A percentile compares a stretch with the other conserved stretches of the same genome.
These are phyloP conservation scores for Herpetomonas tarakana DNA, from an alignment of 208 protist genomes.

Conservation along the genomic window DNA sequence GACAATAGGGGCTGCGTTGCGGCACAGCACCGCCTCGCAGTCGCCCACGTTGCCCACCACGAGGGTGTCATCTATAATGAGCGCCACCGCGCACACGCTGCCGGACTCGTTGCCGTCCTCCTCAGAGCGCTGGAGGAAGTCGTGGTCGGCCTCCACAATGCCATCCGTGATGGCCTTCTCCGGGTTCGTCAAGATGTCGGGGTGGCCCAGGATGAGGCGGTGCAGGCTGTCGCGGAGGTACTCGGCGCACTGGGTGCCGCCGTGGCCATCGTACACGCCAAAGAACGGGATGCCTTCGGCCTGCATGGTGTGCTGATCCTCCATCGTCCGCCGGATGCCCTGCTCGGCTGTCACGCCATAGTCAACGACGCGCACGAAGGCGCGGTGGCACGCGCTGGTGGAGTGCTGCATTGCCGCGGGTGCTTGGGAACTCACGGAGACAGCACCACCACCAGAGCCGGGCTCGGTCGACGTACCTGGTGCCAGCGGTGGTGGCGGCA, in stretches of 20 bases:
- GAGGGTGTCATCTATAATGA: constrained; percentile 81
- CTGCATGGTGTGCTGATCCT: constrained; percentile 88
- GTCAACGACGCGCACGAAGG: constrained; percentile 64
- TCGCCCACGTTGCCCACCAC: constrained; percentile 90
- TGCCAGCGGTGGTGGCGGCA: no score
- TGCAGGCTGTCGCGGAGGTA: constrained; percentile 83
- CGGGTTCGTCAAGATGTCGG: constrained; percentile 56
- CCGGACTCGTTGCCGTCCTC: constrained; percentile 80
- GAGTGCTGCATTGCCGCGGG: constrained; percentile 16
- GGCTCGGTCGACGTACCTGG: no score
- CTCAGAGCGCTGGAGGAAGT: constrained; percentile 60
- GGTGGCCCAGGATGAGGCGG: constrained; percentile 57
- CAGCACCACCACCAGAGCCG: no score
- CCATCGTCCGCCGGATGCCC: constrained; percentile 82
- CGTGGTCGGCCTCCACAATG: constrained; percentile 81
- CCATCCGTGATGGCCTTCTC: constrained; percentile 72
- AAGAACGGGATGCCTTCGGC: constrained; percentile 81
- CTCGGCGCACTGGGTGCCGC: constrained; percentile 80
- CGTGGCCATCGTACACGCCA: constrained; percentile 89
- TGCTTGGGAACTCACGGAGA: no score
- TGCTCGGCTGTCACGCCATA: constrained; percentile 82
- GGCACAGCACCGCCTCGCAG: constrained; percentile 81
- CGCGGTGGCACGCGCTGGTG: constrained; percentile 27
- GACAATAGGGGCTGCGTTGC: constrained; percentile 59
- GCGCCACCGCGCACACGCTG: constrained; percentile 79